Evolutionary conservation across 768 basidiomycete genomes (phyloP), one percentile per base, ranked within the genome.

Genomic region (Butyriboletus loyo): DNA sequence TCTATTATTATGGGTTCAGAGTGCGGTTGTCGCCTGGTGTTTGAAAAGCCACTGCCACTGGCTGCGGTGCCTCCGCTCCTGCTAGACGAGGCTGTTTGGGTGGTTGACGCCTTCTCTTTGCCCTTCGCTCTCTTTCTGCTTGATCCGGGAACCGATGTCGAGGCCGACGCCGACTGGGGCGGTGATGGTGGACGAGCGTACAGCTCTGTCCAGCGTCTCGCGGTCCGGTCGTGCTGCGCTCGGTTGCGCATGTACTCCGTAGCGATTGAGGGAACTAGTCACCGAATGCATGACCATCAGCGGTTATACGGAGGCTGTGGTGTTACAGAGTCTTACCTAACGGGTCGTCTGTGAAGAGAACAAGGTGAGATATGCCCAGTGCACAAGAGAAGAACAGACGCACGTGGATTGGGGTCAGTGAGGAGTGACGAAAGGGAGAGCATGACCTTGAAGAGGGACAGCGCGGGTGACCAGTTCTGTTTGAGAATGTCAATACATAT

Each of bases 371-470:
- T 52, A 31, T 7, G 49, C 28, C 30, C n/a, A 27, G 5, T 22
- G 34, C 11, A 37, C 46, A 44, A 24, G 25, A 43, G 14, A 15
- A 28, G 28, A 53, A 32, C 1, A 24, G 31, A 77, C 89, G 54
- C 66, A 92, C 92, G 80, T 1, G 94, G 94, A 73, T 98, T 98
- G 0, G 94, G 94, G 60, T 97, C 94, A 11, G 92, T 94, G 45
- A 98, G 76, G 11, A 98, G 81, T 0, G 92, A 95, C 0, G 92
- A 95, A 5, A 98, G 79, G 25, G 92, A 95, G 19, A 98, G 82
- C 71, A 98, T 86, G 63, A 96, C 89, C 75, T 98, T 97, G 78
- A 90, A 94, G 43, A 98, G 75, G 3, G 92, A 95, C 21, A 98
- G 72, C 2, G 94, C 94, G 7, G 94, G 94, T 1, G 91, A 94